A percentile compares a stretch with the other conserved stretches of the same genome.
These are phyloP conservation scores for Fusarium odoratissimum DNA, from an alignment of 2,329 filamentous ascomycete genomes.

Conservation along the genomic window DNA sequence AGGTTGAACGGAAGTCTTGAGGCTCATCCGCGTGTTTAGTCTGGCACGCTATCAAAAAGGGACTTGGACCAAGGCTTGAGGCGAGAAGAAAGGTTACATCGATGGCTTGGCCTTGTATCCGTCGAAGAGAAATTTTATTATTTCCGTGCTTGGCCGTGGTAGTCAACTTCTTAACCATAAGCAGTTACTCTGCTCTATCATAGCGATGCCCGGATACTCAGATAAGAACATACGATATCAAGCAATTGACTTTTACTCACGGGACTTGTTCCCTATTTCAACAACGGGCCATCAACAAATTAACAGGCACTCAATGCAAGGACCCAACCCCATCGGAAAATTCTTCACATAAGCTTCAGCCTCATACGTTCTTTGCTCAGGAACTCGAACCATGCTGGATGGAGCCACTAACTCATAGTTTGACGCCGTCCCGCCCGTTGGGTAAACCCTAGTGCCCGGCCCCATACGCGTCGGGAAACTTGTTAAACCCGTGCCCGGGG, in stretches of 20 bases:
- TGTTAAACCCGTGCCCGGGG: neutral
- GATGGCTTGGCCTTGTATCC: neutral
- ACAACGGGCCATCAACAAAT: too few species aligned
- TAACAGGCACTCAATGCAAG: neutral
- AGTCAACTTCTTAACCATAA: neutral
- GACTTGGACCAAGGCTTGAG: neutral
- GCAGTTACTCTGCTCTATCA: neutral
- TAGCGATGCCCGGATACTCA: neutral
- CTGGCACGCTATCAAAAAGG: neutral
- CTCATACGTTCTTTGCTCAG: neutral
- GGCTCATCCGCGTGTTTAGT: neutral
- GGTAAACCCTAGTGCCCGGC: slow-evolving; percentile 6
- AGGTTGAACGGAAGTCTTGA: neutral
- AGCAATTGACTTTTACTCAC: neutral
- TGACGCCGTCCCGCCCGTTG: neutral
- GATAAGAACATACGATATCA: neutral
- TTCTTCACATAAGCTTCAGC: neutral
- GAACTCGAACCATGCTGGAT: neutral
- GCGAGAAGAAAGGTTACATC: neutral
- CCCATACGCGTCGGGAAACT: slow-evolving; percentile 2
- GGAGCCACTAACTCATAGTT: neutral
- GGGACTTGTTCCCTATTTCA: neutral
- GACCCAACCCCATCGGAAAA: neutral
- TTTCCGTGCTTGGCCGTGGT: neutral
- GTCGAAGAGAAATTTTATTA: neutral